phyloP scores from a whole-genome alignment of 1,139 yeast species.

The Candida sp. region DNA sequence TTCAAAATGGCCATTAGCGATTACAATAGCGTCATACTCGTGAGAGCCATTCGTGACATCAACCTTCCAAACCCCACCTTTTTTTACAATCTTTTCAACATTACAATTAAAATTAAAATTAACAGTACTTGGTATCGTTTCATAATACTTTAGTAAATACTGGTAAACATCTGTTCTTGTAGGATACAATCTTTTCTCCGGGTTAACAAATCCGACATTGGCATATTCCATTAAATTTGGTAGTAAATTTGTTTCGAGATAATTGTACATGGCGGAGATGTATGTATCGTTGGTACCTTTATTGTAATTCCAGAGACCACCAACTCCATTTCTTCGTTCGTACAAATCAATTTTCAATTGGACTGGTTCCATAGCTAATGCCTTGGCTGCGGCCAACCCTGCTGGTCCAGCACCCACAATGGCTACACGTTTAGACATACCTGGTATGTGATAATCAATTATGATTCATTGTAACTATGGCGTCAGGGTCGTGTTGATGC shows the following conservation, averaged over 20 bases:
- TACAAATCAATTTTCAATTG: constrained; percentile 34
- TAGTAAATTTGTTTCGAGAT: constrained; percentile 46
- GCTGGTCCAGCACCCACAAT: constrained; percentile 53
- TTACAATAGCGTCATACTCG: constrained; percentile 42
- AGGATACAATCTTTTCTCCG: constrained; percentile 27
- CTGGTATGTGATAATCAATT: neutral
- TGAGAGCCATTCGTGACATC: constrained; percentile 7
- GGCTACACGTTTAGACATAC: constrained; percentile 19
- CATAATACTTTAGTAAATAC: constrained; percentile 30
- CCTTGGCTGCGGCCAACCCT: constrained; percentile 48
- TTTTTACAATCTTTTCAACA: constrained; percentile 16
- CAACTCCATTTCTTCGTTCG: constrained; percentile 39
- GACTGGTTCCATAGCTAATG: constrained; percentile 38
- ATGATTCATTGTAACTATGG: neutral
- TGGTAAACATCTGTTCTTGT: constrained; percentile 32
- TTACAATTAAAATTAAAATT: constrained; percentile 19
- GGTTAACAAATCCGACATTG: constrained; percentile 29
- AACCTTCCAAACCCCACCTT: constrained; percentile 14
- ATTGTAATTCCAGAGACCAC: constrained; percentile 48
- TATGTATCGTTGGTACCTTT: constrained; percentile 11
- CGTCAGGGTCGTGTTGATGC: neutral
- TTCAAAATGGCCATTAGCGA: constrained; percentile 50
- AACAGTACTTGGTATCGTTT: constrained; percentile 27
- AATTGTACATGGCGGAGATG: constrained; percentile 44
- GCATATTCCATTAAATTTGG: constrained; percentile 41